Evolutionary conservation across 2,329 filamentous ascomycete species (phyloP).

Genomic region (Cladophialophora bantiana): DNA sequence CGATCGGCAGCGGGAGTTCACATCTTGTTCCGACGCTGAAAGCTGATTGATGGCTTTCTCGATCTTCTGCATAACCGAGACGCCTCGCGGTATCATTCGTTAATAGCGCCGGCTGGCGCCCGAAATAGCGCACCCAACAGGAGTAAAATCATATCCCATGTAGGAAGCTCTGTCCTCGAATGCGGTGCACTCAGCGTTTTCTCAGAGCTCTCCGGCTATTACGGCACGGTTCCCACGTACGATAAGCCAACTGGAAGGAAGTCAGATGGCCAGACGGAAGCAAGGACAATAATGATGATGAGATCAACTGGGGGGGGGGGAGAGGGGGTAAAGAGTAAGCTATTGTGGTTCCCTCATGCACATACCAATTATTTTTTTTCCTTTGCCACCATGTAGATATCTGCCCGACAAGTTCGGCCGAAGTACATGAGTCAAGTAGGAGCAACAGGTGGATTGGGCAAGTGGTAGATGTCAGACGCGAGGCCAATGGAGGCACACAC

Average conservation of each 20-base stretch:
- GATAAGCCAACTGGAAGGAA: not conserved
- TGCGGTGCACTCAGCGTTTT: not conserved
- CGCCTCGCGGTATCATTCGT: not conserved
- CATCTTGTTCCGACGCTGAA: not conserved
- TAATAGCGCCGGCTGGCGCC: not conserved
- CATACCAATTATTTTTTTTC: no score
- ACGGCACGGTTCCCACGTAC: not conserved
- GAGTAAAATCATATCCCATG: not conserved
- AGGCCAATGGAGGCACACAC: not conserved
- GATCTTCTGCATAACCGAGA: not conserved
- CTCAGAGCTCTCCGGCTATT: not conserved
- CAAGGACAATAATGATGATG: not conserved
- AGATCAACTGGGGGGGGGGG: not conserved
- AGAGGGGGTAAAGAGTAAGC: no score
- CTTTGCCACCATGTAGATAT: no score
- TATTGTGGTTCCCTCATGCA: not conserved
- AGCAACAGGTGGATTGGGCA: not conserved
- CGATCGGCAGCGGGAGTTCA: not conserved
- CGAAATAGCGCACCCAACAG: not conserved
- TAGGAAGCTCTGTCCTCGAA: not conserved
- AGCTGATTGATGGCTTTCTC: not conserved
- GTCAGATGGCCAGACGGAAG: not conserved
- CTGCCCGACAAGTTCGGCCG: not conserved
- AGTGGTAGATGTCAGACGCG: not conserved
- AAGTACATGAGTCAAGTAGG: not conserved